Base-by-base conservation (phyloP, 2,329 filamentous ascomycete genomes). In the Amesomyces nigricolor region DNA sequence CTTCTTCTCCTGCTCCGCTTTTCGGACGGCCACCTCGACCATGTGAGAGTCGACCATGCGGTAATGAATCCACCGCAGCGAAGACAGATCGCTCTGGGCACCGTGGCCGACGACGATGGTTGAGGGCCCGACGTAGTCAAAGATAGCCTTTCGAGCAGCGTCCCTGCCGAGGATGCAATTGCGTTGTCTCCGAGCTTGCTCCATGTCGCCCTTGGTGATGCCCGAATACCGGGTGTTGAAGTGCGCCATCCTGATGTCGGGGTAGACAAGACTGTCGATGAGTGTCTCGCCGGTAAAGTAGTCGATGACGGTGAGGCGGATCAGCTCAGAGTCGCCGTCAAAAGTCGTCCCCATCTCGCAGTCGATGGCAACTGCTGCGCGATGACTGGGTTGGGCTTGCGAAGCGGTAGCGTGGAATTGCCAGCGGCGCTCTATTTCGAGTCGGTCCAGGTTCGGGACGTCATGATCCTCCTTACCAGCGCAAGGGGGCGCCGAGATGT, bases 261-360 rank as follows among this genome's bases (percentile, higher is more conserved):
- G 79, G 46, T 66, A 73, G 3, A 82, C 78, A 1, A 82, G 69
- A 5, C 66, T 71, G 63, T 83, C 75, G 30, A 83, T 63, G 1
- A 83, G 71, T 10, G 76, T 62, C 13, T 72, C 62, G 3, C 72
- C 70, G 0, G 74, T 72, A 62, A 80, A 79, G 61, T 77, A 79
- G 62, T 81, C 79, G 26, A 82, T 62, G 2, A 74, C 63, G 0
- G 75, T 76, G 1, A 83, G 42, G 3, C 78, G 77, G 55, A 83
- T 79, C 7, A 82, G 66, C 58, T 81, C 78, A 0, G 67, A 65
- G 9, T 81, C 76, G 6, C 74, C 72, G 5, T 66, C 67, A 8
- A 62, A 60, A 1, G 74, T 67, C 0, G 69, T 72, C 14, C 79
- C 78, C 77, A 82, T 81, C 59, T 82, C 79, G 58, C 79, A 82